These are phyloP conservation scores for Aspergillus aculeatus DNA, from an alignment of 2,329 filamentous ascomycete species.

Conservation along the genomic window DNA sequence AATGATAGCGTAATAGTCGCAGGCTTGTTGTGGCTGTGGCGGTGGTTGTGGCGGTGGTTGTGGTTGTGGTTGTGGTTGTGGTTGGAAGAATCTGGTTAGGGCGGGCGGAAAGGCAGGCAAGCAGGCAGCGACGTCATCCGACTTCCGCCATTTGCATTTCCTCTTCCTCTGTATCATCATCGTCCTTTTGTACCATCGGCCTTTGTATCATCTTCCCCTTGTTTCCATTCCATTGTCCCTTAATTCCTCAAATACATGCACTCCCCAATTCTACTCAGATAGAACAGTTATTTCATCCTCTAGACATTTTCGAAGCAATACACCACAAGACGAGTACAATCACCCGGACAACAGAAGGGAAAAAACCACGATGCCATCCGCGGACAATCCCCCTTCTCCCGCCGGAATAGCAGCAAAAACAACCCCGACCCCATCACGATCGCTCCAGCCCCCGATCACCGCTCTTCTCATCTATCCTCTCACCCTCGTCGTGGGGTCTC, in stretches of 20 bases:
- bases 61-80: neutral
- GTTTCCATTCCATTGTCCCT: neutral
- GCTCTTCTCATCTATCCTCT: constrained; percentile 71
- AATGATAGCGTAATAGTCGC: neutral
- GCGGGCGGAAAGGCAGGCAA: neutral
- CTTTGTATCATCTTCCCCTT: neutral
- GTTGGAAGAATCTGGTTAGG: neutral
- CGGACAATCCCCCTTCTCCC: neutral
- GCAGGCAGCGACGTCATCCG: constrained; percentile 11
- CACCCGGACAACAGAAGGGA: neutral
- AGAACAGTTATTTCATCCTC: neutral
- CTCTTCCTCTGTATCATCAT: constrained; percentile 8
- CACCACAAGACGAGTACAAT: neutral
- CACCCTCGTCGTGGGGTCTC: constrained; percentile 75
- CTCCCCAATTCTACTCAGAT: neutral
- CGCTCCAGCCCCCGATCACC: constrained; percentile 22
- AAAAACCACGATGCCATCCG: constrained; percentile 7
- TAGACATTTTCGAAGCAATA: neutral
- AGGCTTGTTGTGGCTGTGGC: neutral
- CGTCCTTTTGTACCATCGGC: constrained; percentile 34
- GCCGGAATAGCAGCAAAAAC: neutral
- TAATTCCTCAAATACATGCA: neutral
- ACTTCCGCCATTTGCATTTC: neutral
- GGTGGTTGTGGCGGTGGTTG: neutral
- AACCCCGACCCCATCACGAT: constrained; percentile 1